Evolutionary conservation across 129 eudicot genomes (phyloP).

Genomic region (Tagetes erecta): DNA sequence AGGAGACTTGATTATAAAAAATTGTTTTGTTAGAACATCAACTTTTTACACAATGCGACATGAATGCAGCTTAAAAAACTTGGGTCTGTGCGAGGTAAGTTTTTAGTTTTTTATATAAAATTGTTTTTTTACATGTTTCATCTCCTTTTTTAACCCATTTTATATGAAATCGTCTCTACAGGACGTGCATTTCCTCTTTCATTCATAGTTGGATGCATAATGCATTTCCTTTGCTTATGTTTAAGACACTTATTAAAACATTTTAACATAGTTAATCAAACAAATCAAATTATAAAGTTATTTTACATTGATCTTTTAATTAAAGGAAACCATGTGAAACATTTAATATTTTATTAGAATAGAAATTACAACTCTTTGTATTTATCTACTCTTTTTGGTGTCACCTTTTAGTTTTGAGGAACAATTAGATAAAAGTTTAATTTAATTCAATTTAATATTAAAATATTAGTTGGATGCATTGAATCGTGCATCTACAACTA

Average conservation of each 20-base stretch:
- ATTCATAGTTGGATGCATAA: neutral
- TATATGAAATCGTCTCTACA: too few relatives aligned
- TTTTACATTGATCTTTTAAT: neutral
- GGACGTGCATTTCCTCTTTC: too few relatives aligned
- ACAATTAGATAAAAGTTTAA: neutral
- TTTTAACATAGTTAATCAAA: neutral
- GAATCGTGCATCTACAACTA: slow-evolving; percentile 9
- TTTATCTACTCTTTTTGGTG: too few relatives aligned
- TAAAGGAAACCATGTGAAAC: neutral
- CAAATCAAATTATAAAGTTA: neutral
- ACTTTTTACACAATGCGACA: too few relatives aligned
- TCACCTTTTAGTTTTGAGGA: neutral
- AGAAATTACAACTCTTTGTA: neutral
- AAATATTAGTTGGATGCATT: slow-evolving; percentile 15
- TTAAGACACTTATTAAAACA: neutral
- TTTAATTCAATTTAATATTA: slow-evolving; percentile 4
- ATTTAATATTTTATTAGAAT: neutral
- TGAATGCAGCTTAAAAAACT: too few relatives aligned
- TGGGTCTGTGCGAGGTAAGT: too few relatives aligned
- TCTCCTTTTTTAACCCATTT: too few relatives aligned
- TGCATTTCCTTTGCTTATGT: neutral
- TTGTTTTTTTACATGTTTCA: too few relatives aligned
- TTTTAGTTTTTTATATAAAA: too few relatives aligned
- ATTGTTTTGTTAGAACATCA: too few relatives aligned
- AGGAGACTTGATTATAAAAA: too few relatives aligned